A percentile compares a stretch with the other conserved stretches of the same genome.
These are phyloP conservation scores for Trametes polyzona DNA, from an alignment of 1,284 basidiomycete genomes.

Conservation along the genomic window DNA sequence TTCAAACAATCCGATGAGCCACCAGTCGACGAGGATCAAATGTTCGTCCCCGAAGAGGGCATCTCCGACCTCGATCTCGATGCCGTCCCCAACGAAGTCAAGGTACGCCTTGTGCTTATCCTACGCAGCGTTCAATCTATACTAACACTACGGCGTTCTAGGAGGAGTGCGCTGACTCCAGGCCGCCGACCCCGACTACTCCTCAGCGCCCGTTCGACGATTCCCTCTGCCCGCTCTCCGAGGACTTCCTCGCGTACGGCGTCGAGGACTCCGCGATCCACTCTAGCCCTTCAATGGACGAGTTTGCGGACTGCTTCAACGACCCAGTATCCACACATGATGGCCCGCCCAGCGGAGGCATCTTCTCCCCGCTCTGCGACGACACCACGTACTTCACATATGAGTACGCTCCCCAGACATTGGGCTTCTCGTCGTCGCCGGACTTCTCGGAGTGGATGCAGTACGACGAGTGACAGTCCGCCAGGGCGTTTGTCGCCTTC, in stretches of 20 bases:
- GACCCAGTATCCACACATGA: neutral
- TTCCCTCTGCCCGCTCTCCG: constrained; percentile 7
- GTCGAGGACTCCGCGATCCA: neutral
- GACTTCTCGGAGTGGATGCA: constrained; percentile 14
- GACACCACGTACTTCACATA: neutral
- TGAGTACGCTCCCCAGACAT: constrained; percentile 1
- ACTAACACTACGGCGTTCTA: too few species aligned
- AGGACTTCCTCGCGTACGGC: constrained; percentile 15
- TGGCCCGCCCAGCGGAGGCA: neutral
- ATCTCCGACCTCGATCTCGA: constrained; percentile 43
- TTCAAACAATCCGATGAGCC: constrained; percentile 3
- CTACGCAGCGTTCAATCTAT: too few species aligned
- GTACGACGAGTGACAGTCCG: neutral
- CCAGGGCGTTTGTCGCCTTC: too few species aligned
- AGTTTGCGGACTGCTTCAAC: neutral
- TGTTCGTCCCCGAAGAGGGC: constrained; percentile 45
- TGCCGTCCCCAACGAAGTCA: too few species aligned
- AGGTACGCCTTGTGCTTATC: too few species aligned
- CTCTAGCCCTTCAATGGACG: neutral
- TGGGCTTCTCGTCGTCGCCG: neutral
- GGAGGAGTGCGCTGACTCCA: too few species aligned
- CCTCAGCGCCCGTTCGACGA: constrained; percentile 10
- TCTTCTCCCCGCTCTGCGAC: neutral
- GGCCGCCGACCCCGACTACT: neutral
- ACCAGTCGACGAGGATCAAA: constrained; percentile 11